A percentile compares a stretch with the other conserved stretches of the same genome.
phyloP scores from a whole-genome alignment of 2,329 filamentous ascomycete genomes.

The Phialophora chinensis region DNA sequence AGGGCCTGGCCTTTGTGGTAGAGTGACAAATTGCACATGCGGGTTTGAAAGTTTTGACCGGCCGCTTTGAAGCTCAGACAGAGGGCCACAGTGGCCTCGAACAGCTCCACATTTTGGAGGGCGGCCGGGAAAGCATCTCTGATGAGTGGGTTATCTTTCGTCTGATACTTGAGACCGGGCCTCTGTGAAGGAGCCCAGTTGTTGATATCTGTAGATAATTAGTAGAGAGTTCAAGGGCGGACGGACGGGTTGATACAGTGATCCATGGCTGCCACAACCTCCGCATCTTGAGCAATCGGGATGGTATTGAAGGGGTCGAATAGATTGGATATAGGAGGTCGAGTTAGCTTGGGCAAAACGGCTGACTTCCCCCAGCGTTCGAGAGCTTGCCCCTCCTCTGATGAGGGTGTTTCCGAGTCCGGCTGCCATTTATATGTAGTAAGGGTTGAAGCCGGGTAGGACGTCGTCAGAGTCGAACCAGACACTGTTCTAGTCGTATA shows the following conservation, averaged over 20 bases:
- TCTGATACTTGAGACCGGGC: slow-evolving; percentile 30
- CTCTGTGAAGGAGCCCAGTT: slow-evolving; percentile 31
- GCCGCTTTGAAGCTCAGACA: slow-evolving; percentile 31
- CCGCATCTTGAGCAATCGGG: slow-evolving; percentile 20
- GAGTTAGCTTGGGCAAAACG: slow-evolving; percentile 4
- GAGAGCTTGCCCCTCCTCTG: background rate
- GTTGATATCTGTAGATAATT: slow-evolving; percentile 25
- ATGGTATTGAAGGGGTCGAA: slow-evolving; percentile 31
- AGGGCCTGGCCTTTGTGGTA: slow-evolving; percentile 32
- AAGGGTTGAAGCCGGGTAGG: background rate
- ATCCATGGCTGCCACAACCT: slow-evolving; percentile 30
- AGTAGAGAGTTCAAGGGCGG: slow-evolving; percentile 3
- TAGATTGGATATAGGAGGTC: slow-evolving; percentile 20
- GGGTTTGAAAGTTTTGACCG: slow-evolving; percentile 21
- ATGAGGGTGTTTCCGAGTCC: slow-evolving; percentile 1
- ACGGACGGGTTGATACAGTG: slow-evolving; percentile 22
- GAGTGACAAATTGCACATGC: slow-evolving; percentile 23
- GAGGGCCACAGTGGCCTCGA: slow-evolving; percentile 30
- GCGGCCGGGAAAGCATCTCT: slow-evolving; percentile 28
- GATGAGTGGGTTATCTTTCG: slow-evolving; percentile 33
- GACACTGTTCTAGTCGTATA: background rate
- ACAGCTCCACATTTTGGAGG: slow-evolving; percentile 31
- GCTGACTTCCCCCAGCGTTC: background rate
- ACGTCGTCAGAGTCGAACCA: background rate
- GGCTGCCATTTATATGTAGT: background rate